Evolutionary conservation across 2,329 filamentous ascomycete species (phyloP).

Genomic region (Xylariaceae sp.): DNA sequence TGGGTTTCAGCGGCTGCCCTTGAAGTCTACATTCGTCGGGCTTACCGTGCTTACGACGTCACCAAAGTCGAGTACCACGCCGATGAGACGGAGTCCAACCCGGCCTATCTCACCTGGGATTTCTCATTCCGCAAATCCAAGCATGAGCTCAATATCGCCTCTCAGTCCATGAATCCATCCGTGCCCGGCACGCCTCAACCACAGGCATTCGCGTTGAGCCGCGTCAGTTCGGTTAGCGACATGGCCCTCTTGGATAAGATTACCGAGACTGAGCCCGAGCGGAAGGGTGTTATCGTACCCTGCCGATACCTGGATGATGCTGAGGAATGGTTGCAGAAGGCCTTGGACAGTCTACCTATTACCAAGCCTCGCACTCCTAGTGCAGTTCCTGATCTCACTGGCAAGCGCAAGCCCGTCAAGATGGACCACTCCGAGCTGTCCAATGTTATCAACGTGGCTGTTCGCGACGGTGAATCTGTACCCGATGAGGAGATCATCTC

Average conservation of each 20-base stretch:
- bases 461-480: conserved; percentile 78
- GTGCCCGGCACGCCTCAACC: conserved; percentile 68
- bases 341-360: conserved; percentile 75
- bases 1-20: conserved; percentile 92
- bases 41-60: conserved; percentile 91
- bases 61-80: conserved; percentile 85
- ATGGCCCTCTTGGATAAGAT: conserved; percentile 81
- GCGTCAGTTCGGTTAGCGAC: conserved; percentile 92
- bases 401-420: conserved; percentile 61
- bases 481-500: conserved; percentile 76
- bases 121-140: conserved; percentile 91
- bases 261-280: conserved; percentile 67
- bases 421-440: conserved; percentile 73
- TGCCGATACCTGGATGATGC: conserved; percentile 91
- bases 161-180: conserved; percentile 75
- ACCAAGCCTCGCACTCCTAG: conserved; percentile 53
- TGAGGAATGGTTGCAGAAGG: conserved; percentile 78
- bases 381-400: conserved; percentile 67
- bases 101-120: conserved; percentile 87
- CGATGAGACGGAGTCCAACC: conserved; percentile 56
- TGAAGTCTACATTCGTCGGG: conserved; percentile 92
- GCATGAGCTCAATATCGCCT: conserved; percentile 78
- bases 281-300: conserved; percentile 92
- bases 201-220: conserved; percentile 61
- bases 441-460: conserved; percentile 85